phyloP scores from a whole-genome alignment of 129 eudicot species.

The Scalesia atractyloides region DNA sequence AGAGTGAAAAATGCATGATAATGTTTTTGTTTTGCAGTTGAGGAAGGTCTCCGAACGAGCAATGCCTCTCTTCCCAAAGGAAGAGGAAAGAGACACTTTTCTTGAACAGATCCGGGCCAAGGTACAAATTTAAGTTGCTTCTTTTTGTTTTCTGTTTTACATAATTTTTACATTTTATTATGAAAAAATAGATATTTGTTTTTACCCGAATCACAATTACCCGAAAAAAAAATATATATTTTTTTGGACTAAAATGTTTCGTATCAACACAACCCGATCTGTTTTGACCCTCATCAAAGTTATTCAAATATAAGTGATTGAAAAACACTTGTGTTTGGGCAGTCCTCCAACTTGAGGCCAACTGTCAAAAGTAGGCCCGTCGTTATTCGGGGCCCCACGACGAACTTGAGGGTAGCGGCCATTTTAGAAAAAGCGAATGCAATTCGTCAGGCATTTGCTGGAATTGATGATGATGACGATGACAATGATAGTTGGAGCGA shows the following conservation, averaged over 20 bases:
- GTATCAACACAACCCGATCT: background rate
- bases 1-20: too few relatives aligned
- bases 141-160: background rate
- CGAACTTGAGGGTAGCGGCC: slow-evolving; percentile 85
- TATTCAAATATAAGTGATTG: background rate
- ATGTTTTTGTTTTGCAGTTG: slow-evolving; percentile 46
- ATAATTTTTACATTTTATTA: background rate
- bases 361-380: slow-evolving; percentile 65
- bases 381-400: slow-evolving; percentile 62
- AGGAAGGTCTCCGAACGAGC: slow-evolving; percentile 71
- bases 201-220: too few relatives aligned
- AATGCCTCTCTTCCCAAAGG: slow-evolving; percentile 51
- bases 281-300: background rate
- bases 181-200: background rate
- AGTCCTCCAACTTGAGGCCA: slow-evolving; percentile 88
- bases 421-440: slow-evolving; percentile 84
- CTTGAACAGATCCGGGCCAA: slow-evolving; percentile 77
- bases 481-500: slow-evolving; percentile 82
- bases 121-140: slow-evolving; percentile 37
- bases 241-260: background rate
- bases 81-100: slow-evolving; percentile 72
- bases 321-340: too few relatives aligned
- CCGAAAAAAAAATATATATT: background rate
- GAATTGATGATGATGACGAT: slow-evolving; percentile 85
- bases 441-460: slow-evolving; percentile 82